Conservation (phyloP, 441 rosid genomes). For the Gossypium schwendimanii region DNA sequence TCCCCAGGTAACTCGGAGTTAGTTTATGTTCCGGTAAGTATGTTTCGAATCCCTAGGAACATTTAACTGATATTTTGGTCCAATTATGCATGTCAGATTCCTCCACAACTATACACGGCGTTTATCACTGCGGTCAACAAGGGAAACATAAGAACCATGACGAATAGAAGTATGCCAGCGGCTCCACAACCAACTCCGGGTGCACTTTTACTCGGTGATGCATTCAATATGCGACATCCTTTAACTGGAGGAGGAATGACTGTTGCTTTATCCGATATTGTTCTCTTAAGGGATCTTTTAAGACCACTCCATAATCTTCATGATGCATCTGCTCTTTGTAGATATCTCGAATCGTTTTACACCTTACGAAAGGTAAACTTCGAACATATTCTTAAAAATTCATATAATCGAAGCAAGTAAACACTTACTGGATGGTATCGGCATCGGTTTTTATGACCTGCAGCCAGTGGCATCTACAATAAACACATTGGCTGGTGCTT, state of each 20-base stretch:
- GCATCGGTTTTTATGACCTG: not conserved
- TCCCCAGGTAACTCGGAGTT: conserved; percentile 12
- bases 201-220: conserved; percentile 17
- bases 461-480: conserved; percentile 18
- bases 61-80: not conserved
- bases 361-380: conserved; percentile 14
- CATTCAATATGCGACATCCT: conserved; percentile 15
- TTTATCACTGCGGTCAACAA: conserved; percentile 14
- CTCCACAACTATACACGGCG: conserved; percentile 2
- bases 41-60: no score
- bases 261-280: conserved; percentile 11
- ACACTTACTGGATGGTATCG: not conserved
- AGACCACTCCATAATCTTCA: conserved; percentile 3
- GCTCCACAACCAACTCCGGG: conserved; percentile 6
- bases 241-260: conserved; percentile 18
- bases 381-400: not conserved
- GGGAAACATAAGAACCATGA: conserved; percentile 19
- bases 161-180: conserved; percentile 21
- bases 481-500: conserved; percentile 16
- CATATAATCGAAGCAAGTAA: not conserved
- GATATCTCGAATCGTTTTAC: conserved; percentile 15
- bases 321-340: not conserved
- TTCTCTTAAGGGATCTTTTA: conserved; percentile 14
- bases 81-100: conserved; percentile 7
- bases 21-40: no score